phyloP scores from a whole-genome alignment of 139 green algal genomes.

The Auxenochlorella pyrenoidosa region DNA sequence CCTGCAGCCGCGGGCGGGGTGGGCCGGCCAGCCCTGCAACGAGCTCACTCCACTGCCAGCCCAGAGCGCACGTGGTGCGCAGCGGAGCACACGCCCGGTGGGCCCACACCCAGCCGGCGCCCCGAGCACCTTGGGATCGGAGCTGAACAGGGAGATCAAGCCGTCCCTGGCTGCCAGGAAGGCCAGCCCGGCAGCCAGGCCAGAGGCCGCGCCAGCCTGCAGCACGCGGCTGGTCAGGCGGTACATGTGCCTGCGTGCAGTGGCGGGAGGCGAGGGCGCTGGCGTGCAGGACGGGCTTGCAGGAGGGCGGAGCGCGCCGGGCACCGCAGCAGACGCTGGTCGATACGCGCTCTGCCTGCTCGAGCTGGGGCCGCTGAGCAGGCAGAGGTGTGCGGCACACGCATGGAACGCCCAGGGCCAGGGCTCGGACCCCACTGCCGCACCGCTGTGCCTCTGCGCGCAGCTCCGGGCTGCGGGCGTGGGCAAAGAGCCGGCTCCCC shows the following conservation, averaged over 20 bases:
- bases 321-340: background rate
- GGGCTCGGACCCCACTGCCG: background rate
- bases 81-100: no score
- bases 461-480: background rate
- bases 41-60: no score
- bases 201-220: constrained; percentile 45
- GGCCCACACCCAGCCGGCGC: no score
- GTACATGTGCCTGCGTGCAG: constrained; percentile 2
- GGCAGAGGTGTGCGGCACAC: no score
- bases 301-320: no score
- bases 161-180: constrained; percentile 19
- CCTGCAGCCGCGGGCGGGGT: background rate
- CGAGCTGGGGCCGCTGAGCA: background rate
- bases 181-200: constrained; percentile 27
- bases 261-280: background rate
- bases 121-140: background rate
- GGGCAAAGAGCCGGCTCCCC: constrained; percentile 49
- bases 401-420: no score
- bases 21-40: no score
- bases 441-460: constrained; percentile 3
- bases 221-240: constrained; percentile 58
- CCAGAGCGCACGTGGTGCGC: no score
- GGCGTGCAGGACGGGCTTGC: background rate
- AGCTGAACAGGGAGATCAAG: constrained; percentile 62
- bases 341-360: background rate